Percentiles rank a stretch among this genome's conserved stretches.
Conservation (phyloP, 2,329 filamentous ascomycete genomes). For the Trichophyton mentagrophytes region DNA sequence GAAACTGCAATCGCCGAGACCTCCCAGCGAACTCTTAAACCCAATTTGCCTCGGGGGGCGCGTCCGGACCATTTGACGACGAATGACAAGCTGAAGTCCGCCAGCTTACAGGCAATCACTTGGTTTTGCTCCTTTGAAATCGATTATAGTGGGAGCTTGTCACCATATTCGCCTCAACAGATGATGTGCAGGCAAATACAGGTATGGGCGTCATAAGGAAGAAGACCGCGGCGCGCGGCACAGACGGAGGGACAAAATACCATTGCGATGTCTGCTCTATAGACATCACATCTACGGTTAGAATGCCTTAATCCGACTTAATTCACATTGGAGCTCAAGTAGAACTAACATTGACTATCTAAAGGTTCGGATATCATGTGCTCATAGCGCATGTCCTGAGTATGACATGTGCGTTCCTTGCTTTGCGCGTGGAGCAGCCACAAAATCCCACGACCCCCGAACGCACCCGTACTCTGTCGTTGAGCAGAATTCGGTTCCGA, state of each 20-base stretch:
- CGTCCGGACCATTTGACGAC: not conserved
- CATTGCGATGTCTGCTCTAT: slow-evolving; percentile 95
- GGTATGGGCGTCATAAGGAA: slow-evolving; percentile 89
- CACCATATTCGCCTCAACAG: not conserved
- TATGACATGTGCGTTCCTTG: slow-evolving; percentile 96
- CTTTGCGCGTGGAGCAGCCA: slow-evolving; percentile 69
- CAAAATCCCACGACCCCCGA: slow-evolving; percentile 72
- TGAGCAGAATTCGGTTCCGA: slow-evolving; percentile 95
- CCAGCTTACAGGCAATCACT: not conserved
- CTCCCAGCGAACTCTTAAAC: not conserved
- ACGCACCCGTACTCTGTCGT: slow-evolving; percentile 87
- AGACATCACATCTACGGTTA: slow-evolving; percentile 90
- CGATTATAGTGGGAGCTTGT: not conserved
- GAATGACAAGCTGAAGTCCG: not conserved
- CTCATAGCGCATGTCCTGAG: slow-evolving; percentile 68
- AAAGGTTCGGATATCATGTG: slow-evolving; percentile 82
- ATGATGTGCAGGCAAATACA: slow-evolving; percentile 7
- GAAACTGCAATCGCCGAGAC: not conserved
- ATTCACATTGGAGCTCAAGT: not conserved
- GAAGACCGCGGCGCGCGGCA: slow-evolving; percentile 75
- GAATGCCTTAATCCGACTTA: slow-evolving; percentile 24
- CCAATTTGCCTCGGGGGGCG: not conserved
- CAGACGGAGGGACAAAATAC: slow-evolving; percentile 84
- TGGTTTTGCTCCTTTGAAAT: not conserved
- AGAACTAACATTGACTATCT: not conserved